Conservation (phyloP, 2,329 filamentous ascomycete genomes). For the Coleophoma eucalyptorum region DNA sequence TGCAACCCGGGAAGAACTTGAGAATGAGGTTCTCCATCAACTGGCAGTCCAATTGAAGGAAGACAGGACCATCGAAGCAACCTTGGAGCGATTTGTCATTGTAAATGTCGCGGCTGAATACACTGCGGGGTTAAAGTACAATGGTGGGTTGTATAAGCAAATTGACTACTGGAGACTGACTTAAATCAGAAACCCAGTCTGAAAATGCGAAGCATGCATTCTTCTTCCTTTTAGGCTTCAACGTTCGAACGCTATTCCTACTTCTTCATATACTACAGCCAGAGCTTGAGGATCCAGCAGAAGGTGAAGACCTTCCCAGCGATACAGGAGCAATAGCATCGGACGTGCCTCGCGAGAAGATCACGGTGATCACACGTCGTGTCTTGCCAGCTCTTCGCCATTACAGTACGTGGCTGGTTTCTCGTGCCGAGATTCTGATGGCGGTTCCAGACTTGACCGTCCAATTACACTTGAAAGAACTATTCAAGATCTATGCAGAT, state of each 20-base stretch:
- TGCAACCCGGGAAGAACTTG: conserved; percentile 72
- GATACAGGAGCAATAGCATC: conserved; percentile 33
- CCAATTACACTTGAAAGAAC: conserved; percentile 51
- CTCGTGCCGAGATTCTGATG: conserved; percentile 48
- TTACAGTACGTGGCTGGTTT: conserved; percentile 65
- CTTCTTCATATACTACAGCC: conserved; percentile 67
- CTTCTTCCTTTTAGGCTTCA: conserved; percentile 70
- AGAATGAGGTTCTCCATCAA: conserved; percentile 79
- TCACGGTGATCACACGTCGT: conserved; percentile 55
- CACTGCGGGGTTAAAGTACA: conserved; percentile 59
- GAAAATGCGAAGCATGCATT: conserved; percentile 40
- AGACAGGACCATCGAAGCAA: conserved; percentile 58
- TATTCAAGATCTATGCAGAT: conserved; percentile 65
- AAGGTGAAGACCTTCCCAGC: conserved; percentile 36
- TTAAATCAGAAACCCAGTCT: conserved; percentile 27
- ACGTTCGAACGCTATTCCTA: conserved; percentile 70
- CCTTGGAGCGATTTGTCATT: conserved; percentile 74
- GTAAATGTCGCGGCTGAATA: conserved; percentile 84
- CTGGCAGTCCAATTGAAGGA: conserved; percentile 70
- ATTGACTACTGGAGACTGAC: background rate
- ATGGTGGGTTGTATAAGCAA: conserved; percentile 37
- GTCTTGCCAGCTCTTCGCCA: conserved; percentile 61
- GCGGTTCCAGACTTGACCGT: conserved; percentile 49
- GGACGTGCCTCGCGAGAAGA: conserved; percentile 37
- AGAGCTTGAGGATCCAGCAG: conserved; percentile 54